Evolutionary conservation across 495 filamentous ascomycete genomes (phyloP), one percentile per base, ranked within the genome.

Genomic region (Xylaria nigripes): DNA sequence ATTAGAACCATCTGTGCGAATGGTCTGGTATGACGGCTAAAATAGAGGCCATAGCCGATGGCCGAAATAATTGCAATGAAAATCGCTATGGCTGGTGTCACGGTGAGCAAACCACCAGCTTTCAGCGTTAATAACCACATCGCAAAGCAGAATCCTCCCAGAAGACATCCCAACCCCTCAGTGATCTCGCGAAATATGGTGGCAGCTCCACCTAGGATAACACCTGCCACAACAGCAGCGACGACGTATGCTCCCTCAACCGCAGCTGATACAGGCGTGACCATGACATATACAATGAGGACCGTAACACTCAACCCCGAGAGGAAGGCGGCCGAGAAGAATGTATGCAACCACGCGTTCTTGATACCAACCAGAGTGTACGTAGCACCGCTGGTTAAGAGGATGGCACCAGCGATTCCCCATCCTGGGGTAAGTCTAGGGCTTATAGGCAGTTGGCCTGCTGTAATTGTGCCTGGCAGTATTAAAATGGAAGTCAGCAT

Each of bases 231-330:
- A 34, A 84, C 77, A 15, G 79, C 82, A 9, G 90, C 92, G 3
- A 93, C 87, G 21, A 97, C 79, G 64, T 93, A 96, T 24, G 84
- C 92, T 38, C 91, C 92, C 68, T 96, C 88, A 7, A 95, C 74
- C 0, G 81, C 89, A 61, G 86, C 71, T 55, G 71, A 77, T 44
- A 95, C 81, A 0, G 92, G 90, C 1, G 84, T 86, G 46, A 76
- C 84, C 85, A 92, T 93, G 44, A 96, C 86, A 63, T 96, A 97
- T 42, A 93, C 68, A 55, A 97, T 91, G 8, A 97, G 70, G 19
- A 95, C 87, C 0, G 86, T 84, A 6, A 91, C 85, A 12, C 86
- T 81, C 25, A 96, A 70, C 56, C 82, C 81, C 15, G 79, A 76
- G 12, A 95, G 70, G 61, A 86, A 90, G 3, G 81, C 87, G 1